Percentiles rank a stretch among this genome's conserved stretches.
These are phyloP conservation scores for Ustilago lituana DNA, from an alignment of 1,284 basidiomycete genomes.

Conservation along the genomic window DNA sequence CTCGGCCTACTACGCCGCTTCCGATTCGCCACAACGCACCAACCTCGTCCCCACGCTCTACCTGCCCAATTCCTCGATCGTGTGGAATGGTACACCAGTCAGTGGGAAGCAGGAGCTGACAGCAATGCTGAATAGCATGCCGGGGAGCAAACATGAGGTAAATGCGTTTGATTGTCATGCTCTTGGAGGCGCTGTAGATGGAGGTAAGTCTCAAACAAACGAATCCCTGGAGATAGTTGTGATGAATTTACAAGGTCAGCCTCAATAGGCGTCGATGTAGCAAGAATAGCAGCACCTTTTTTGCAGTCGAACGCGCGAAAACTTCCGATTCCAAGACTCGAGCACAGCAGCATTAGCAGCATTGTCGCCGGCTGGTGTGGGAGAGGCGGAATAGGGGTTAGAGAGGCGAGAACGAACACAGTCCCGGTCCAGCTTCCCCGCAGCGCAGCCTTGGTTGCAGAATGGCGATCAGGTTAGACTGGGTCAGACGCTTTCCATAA, in stretches of 20 bases:
- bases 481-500: slow-evolving; percentile 36
- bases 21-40: slow-evolving; percentile 61
- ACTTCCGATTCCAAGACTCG: too few species aligned
- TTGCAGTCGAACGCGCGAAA: not conserved
- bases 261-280: slow-evolving; percentile 9
- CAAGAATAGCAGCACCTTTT: not conserved
- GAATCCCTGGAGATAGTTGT: too few species aligned
- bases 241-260: too few species aligned
- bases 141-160: slow-evolving; percentile 64
- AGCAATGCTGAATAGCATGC: slow-evolving; percentile 61
- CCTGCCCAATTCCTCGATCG: slow-evolving; percentile 59
- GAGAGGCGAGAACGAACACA: slow-evolving; percentile 20
- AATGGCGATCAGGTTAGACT: too few species aligned
- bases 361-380: too few species aligned
- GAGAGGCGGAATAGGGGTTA: not conserved
- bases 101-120: slow-evolving; percentile 56
- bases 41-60: slow-evolving; percentile 63
- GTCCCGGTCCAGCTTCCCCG: slow-evolving; percentile 1
- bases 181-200: slow-evolving; percentile 51
- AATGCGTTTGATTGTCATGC: slow-evolving; percentile 63
- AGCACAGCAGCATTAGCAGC: too few species aligned
- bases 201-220: too few species aligned
- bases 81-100: slow-evolving; percentile 66
- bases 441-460: not conserved
- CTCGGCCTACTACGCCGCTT: slow-evolving; percentile 64